phyloP scores from a whole-genome alignment of 805 yeast genomes.

The Blastobotrys robertii region DNA sequence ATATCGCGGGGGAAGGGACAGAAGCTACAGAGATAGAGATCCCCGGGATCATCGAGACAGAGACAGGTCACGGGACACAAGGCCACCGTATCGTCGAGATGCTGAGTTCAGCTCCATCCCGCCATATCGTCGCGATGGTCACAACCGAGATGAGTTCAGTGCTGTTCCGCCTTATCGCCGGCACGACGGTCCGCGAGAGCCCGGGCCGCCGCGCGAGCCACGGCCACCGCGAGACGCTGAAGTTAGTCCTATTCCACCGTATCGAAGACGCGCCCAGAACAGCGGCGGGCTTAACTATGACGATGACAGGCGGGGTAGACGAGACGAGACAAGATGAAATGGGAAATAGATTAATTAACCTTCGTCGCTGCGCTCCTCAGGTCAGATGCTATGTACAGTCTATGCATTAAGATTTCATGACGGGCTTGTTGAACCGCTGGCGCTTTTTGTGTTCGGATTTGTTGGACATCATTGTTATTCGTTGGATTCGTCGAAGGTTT shows the following conservation, averaged over 20 bases:
- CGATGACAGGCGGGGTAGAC: not conserved
- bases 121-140: not conserved
- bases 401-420: constrained; percentile 1
- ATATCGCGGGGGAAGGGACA: not conserved
- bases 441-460: not conserved
- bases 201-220: not conserved
- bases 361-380: too few relatives aligned
- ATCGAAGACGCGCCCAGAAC: constrained; percentile 2
- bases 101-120: not conserved
- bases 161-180: constrained; percentile 6
- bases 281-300: constrained; percentile 4
- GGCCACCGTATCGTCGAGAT: constrained; percentile 1
- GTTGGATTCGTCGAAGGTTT: constrained; percentile 56
- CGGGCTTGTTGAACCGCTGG: not conserved
- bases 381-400: not conserved
- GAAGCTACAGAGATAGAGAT: constrained; percentile 1
- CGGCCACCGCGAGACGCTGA: not conserved
- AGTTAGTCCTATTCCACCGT: constrained; percentile 6
- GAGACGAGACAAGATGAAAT: not conserved
- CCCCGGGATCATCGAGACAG: constrained; percentile 1
- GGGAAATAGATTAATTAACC: too few relatives aligned
- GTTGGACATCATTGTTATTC: constrained; percentile 47
- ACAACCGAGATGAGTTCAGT: not conserved
- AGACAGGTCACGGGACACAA: not conserved
- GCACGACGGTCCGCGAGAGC: not conserved